A percentile compares a stretch with the other conserved stretches of the same genome.
Conservation (phyloP, 148 eudicot genomes). For the Pharnaceum exiguum region DNA sequence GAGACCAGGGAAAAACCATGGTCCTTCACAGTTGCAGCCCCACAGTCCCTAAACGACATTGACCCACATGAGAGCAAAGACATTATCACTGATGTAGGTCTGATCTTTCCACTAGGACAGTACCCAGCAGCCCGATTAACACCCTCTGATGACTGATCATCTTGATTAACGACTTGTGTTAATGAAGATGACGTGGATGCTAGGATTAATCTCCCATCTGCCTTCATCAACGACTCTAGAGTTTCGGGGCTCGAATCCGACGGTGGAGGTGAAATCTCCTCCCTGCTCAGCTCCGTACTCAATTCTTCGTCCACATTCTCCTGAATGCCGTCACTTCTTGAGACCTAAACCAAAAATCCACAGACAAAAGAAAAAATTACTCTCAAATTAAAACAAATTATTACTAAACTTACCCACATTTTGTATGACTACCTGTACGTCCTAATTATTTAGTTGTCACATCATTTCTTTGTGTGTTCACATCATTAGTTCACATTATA, state of each 20-base stretch:
- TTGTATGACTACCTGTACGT: no score
- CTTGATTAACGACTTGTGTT: neutral
- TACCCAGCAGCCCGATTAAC: conserved; percentile 29
- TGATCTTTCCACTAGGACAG: conserved; percentile 48
- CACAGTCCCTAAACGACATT: conserved; percentile 67
- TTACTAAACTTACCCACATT: no score
- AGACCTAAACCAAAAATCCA: no score
- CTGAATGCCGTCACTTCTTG: conserved; percentile 4
- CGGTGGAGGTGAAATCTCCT: conserved; percentile 91
- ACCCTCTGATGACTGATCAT: neutral
- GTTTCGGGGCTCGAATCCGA: conserved; percentile 96
- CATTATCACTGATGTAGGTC: conserved; percentile 71
- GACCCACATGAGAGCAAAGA: conserved; percentile 82
- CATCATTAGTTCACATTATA: no score
- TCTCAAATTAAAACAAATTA: no score
- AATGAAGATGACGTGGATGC: conserved; percentile 9
- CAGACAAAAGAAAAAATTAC: no score
- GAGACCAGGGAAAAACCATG: conserved; percentile 54
- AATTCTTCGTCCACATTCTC: conserved; percentile 4
- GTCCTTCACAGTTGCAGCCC: conserved; percentile 38
- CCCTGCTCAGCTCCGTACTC: conserved; percentile 44
- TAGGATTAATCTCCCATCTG: conserved; percentile 44
- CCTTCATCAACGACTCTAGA: conserved; percentile 69
- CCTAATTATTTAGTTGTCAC: no score
- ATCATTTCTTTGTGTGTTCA: no score